phyloP scores from a whole-genome alignment of 2,329 filamentous ascomycete species.

The Eutypella sp. region DNA sequence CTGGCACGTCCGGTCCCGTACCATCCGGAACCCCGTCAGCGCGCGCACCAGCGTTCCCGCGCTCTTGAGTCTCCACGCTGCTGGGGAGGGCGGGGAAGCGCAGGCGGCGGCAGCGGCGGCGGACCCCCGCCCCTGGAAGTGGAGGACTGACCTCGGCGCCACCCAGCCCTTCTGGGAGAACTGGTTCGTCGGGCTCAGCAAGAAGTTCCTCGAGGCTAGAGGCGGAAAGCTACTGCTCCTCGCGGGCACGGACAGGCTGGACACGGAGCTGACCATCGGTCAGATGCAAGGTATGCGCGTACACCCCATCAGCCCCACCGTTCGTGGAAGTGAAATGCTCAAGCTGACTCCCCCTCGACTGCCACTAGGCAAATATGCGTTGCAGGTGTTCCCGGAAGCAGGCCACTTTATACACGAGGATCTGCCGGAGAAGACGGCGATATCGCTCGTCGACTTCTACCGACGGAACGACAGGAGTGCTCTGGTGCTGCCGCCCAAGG shows the following conservation, averaged over 20 bases:
- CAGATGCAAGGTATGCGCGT: slow-evolving; percentile 28
- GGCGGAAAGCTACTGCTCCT: slow-evolving; percentile 43
- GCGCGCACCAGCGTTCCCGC: slow-evolving; percentile 84
- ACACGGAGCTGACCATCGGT: slow-evolving; percentile 31
- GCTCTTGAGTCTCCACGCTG: slow-evolving; percentile 47
- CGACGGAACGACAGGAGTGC: slow-evolving; percentile 82
- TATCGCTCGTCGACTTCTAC: slow-evolving; percentile 84
- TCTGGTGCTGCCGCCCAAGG: slow-evolving; percentile 86
- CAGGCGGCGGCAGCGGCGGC: slow-evolving; percentile 13
- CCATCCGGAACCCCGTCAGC: slow-evolving; percentile 76
- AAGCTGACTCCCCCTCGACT: too few relatives aligned
- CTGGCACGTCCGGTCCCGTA: slow-evolving; percentile 89
- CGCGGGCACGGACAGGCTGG: slow-evolving; percentile 27
- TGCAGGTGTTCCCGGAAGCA: slow-evolving; percentile 90
- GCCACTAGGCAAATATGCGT: slow-evolving; percentile 85
- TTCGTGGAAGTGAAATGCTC: too few relatives aligned
- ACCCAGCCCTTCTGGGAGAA: slow-evolving; percentile 92
- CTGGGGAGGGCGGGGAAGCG: not conserved
- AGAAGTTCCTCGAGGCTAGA: slow-evolving; percentile 76
- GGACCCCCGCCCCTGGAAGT: slow-evolving; percentile 59
- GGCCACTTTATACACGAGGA: slow-evolving; percentile 98
- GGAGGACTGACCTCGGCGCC: slow-evolving; percentile 77
- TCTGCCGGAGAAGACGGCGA: slow-evolving; percentile 81
- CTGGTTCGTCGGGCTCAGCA: slow-evolving; percentile 86
- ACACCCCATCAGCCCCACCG: too few relatives aligned